These are phyloP conservation scores for Kernera saxatilis DNA, from an alignment of 345 rosid species.

Conservation along the genomic window DNA sequence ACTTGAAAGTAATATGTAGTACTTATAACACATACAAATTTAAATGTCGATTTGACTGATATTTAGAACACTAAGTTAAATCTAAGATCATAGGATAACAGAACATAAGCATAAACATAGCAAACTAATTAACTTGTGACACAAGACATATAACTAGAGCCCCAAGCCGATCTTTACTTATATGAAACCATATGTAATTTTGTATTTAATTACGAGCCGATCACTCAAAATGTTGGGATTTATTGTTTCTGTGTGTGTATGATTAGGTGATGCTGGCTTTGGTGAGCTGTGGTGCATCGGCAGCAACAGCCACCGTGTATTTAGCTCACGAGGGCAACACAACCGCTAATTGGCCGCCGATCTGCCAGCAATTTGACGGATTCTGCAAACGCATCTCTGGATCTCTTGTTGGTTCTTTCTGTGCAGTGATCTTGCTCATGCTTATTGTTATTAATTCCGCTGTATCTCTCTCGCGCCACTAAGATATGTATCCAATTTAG, in stretches of 20 bases:
- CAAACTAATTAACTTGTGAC: neutral
- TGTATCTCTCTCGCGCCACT: conserved; percentile 38
- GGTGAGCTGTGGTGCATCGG: conserved; percentile 31
- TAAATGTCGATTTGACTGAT: neutral
- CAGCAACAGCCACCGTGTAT: conserved; percentile 32
- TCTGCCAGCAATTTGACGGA: conserved; percentile 53
- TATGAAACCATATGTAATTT: neutral
- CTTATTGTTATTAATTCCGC: conserved; percentile 43
- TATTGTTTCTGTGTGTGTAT: neutral
- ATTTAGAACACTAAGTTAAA: neutral
- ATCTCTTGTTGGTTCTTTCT: conserved; percentile 64
- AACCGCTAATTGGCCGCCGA: conserved; percentile 46
- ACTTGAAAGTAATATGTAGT: neutral
- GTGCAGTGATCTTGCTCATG: conserved; percentile 35
- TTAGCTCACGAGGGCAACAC: conserved; percentile 32
- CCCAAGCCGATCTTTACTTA: neutral
- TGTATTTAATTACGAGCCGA: neutral
- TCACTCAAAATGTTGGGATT: neutral
- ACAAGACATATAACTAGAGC: neutral
- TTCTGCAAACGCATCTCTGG: conserved; percentile 60
- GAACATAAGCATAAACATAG: neutral
- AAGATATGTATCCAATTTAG: neutral
- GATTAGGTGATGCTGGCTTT: conserved; percentile 30
- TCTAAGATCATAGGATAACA: neutral
- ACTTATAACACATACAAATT: neutral